Base-by-base conservation (phyloP, 2,329 filamentous ascomycete species). In the Teratosphaeriaceae sp. region DNA sequence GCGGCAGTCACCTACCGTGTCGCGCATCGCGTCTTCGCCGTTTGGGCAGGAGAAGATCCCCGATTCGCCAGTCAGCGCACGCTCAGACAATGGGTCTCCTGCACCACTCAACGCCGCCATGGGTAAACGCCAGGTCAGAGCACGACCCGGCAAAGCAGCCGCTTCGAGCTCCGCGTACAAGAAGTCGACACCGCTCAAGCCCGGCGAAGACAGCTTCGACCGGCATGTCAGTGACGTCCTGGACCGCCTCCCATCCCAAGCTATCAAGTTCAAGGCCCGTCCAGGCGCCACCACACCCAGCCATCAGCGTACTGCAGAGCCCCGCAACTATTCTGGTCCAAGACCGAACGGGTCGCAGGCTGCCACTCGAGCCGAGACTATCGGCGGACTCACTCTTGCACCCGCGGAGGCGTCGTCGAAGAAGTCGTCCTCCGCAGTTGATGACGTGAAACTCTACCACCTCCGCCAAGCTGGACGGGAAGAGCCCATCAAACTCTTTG, bases 401-500 rank as follows among this genome's bases (percentile, higher is more conserved):
- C 61, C 60, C 52, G 67, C 47, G 55, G 68, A 71, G 31, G 26
- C 46, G 8, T 53, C 57, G 8, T 50, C 57, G 2, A 59, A 52
- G 44, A 61, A 57, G 38, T 36, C 51, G 3, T 9, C 31, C 4
- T 13, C 40, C 3, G 42, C 50, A 24, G 50, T 51, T 18, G 56
- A 62, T 39, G 89, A 90, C 47, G 90, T 95, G 58, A 88, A 89
- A 63, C 74, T 96, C 2, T 98, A 97, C 57, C 89, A 97, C 65
- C 76, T 98, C 27, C 88, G 87, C 12, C 80, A 88, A 37, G 82
- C 84, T 15, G 88, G 84, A 26, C 86, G 86, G 44, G 83, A 92
- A 51, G 79, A 87, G 11, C 92, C 92, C 0, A 89, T 96, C 60
- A 97, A 96, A 66, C 78, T 98, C 4, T 94, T 94, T 58, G 89